A percentile compares a stretch with the other conserved stretches of the same genome.
Evolutionary conservation across 805 yeast genomes (phyloP).

Genomic region (Schwanniomyces sp.): DNA sequence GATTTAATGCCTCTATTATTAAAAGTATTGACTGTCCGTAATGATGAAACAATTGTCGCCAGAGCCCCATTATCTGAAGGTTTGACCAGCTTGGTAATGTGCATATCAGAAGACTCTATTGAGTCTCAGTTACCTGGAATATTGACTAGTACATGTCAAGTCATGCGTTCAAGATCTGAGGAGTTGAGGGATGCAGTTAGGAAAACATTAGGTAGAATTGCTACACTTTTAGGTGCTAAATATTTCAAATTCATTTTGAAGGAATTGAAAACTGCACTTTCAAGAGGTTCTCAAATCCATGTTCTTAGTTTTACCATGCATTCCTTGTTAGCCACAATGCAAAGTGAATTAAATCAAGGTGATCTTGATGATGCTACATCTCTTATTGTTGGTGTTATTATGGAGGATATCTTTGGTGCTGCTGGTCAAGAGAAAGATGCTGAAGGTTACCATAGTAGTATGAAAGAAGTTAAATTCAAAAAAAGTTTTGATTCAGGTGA

Average conservation of each 20-base stretch:
- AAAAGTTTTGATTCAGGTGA: constrained; percentile 89
- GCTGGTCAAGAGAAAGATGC: constrained; percentile 95
- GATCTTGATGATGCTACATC: constrained; percentile 70
- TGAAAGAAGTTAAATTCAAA: constrained; percentile 88
- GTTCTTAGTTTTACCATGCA: constrained; percentile 88
- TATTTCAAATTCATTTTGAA: constrained; percentile 73
- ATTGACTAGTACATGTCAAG: constrained; percentile 84
- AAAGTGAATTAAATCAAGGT: constrained; percentile 53
- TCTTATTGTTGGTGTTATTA: constrained; percentile 65
- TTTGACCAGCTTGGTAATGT: constrained; percentile 61
- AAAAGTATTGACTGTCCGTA: constrained; percentile 58
- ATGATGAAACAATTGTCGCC: constrained; percentile 74
- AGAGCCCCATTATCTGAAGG: constrained; percentile 85
- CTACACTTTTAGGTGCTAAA: constrained; percentile 64
- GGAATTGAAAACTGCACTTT: constrained; percentile 76
- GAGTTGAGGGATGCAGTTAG: constrained; percentile 86
- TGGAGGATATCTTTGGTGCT: constrained; percentile 92
- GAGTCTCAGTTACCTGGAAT: constrained; percentile 73
- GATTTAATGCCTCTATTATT: constrained; percentile 65
- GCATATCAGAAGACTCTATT: constrained; percentile 57
- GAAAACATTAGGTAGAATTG: constrained; percentile 66
- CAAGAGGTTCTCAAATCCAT: constrained; percentile 91
- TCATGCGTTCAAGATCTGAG: constrained; percentile 79
- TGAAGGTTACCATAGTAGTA: constrained; percentile 80
- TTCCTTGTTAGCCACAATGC: constrained; percentile 58